A percentile compares a stretch with the other conserved stretches of the same genome.
These are phyloP conservation scores for Oxyria digyna DNA, from an alignment of 148 eudicot genomes.

Conservation along the genomic window DNA sequence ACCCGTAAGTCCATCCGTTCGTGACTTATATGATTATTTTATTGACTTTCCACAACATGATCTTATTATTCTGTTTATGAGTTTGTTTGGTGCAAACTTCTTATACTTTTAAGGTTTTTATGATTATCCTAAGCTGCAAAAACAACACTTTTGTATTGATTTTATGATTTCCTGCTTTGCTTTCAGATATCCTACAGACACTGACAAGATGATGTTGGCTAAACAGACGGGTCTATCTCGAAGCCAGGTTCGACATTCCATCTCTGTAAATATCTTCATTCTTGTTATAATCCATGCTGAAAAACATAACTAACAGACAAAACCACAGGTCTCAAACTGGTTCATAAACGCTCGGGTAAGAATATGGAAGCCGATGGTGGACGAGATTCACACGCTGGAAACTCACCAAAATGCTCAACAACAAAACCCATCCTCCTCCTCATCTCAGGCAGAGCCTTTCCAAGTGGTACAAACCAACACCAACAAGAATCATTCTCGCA, in stretches of 20 bases:
- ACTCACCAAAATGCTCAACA: too few relatives aligned
- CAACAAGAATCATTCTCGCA: background rate
- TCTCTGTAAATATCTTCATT: background rate
- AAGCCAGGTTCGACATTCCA: slow-evolving; percentile 38
- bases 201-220: slow-evolving; percentile 62
- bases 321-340: slow-evolving; percentile 68
- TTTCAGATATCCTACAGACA: slow-evolving; percentile 57
- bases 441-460: background rate
- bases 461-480: too few relatives aligned
- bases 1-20: slow-evolving; percentile 37
- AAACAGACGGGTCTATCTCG: slow-evolving; percentile 69
- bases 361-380: slow-evolving; percentile 74
- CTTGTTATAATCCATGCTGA: background rate
- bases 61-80: background rate
- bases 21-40: background rate
- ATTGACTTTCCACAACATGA: too few relatives aligned
- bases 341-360: slow-evolving; percentile 75
- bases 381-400: slow-evolving; percentile 22
- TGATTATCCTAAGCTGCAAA: too few relatives aligned
- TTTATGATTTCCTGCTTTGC: too few relatives aligned
- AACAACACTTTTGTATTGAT: too few relatives aligned
- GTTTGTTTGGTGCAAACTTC: background rate
- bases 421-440: background rate
- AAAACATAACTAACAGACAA: background rate
- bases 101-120: background rate